Conservation (phyloP, 352 stramenopile genomes). For the Pythium dissimile region DNA sequence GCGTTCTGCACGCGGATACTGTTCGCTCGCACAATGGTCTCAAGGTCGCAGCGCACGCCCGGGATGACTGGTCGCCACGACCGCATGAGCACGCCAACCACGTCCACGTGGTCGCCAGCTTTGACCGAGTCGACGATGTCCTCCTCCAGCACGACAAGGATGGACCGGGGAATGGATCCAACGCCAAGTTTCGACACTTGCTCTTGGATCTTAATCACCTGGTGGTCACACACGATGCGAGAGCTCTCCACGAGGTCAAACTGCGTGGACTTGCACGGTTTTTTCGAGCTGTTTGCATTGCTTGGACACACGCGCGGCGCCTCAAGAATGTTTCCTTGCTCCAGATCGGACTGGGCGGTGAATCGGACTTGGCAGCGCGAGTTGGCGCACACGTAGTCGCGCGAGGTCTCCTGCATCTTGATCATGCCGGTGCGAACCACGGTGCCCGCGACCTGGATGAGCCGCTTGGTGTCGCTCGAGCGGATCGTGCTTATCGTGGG, state of each 20-base stretch:
- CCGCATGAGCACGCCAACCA: constrained; percentile 90
- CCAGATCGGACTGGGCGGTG: constrained; percentile 84
- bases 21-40: constrained; percentile 79
- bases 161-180: constrained; percentile 91
- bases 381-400: constrained; percentile 86
- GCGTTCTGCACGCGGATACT: constrained; percentile 72
- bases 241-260: constrained; percentile 56
- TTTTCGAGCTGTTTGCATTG: constrained; percentile 20
- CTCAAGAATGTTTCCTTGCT: constrained; percentile 89
- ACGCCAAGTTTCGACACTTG: constrained; percentile 88
- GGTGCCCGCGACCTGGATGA: constrained; percentile 83
- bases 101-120: constrained; percentile 95
- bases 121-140: constrained; percentile 81
- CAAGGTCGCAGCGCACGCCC: constrained; percentile 89
- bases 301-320: constrained; percentile 35
- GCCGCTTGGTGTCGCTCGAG: constrained; percentile 86
- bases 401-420: constrained; percentile 92
- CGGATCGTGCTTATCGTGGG: constrained; percentile 85
- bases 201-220: constrained; percentile 98
- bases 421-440: constrained; percentile 90
- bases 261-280: constrained; percentile 77
- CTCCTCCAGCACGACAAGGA: constrained; percentile 94
- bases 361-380: constrained; percentile 74
- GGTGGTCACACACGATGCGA: constrained; percentile 60
- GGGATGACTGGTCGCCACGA: constrained; percentile 86